These are phyloP conservation scores for Paramecium sonneborni DNA, from an alignment of 73 alveolate species.

Conservation along the genomic window DNA sequence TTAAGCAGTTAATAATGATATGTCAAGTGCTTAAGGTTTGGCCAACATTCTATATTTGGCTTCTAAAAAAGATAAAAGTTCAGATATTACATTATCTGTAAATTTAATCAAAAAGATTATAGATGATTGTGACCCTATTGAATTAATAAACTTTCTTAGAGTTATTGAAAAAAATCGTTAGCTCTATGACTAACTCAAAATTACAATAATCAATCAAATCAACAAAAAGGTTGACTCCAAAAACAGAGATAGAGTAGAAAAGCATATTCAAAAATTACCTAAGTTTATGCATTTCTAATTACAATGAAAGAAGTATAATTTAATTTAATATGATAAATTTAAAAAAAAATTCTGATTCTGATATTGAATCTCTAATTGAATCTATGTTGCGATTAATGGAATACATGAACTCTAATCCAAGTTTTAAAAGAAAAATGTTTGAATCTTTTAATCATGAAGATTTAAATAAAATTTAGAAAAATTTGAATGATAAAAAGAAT, in stretches of 20 bases:
- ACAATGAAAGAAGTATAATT: not conserved
- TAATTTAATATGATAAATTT: slow-evolving; percentile 13
- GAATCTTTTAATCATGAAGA: slow-evolving; percentile 26
- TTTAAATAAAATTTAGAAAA: slow-evolving; percentile 24
- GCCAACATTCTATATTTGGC: not conserved
- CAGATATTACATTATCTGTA: not conserved
- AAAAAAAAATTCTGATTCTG: not conserved
- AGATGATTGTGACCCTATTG: too few species aligned
- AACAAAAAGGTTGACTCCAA: not conserved
- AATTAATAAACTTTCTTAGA: not conserved
- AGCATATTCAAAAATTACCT: not conserved
- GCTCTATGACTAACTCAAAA: not conserved
- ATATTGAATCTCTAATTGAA: slow-evolving; percentile 48
- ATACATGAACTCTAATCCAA: slow-evolving; percentile 22
- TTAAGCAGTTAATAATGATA: not conserved
- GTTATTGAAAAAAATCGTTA: not conserved
- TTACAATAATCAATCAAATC: not conserved
- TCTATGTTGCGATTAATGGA: slow-evolving; percentile 53
- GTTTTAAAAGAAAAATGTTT: slow-evolving; percentile 36
- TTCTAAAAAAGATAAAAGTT: not conserved
- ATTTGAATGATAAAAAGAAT: slow-evolving; percentile 27
- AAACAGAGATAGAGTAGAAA: not conserved
- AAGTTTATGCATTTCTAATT: not conserved
- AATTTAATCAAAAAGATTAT: not conserved
- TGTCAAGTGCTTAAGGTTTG: slow-evolving; percentile 34